These are phyloP conservation scores for Lasiodiplodia hormozganensis DNA, from an alignment of 2,329 filamentous ascomycete species.

Conservation along the genomic window DNA sequence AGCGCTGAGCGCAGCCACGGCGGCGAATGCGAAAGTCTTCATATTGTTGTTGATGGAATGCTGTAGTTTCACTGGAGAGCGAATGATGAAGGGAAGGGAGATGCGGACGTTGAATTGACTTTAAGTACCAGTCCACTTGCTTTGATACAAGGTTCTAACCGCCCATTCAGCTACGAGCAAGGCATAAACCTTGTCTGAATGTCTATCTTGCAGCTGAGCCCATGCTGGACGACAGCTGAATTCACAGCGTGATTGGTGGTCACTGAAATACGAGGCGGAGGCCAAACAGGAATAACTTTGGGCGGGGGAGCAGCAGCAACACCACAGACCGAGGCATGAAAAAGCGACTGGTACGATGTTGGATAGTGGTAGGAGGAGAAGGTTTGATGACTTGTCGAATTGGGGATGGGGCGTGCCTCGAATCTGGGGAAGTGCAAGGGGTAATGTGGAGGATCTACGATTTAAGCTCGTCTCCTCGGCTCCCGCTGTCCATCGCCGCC, in stretches of 20 bases:
- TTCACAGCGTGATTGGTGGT: neutral
- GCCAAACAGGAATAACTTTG: neutral
- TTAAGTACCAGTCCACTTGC: neutral
- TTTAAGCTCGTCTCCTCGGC: constrained; percentile 26
- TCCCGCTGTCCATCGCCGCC: neutral
- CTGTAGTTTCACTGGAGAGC: neutral
- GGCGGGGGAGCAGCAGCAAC: neutral
- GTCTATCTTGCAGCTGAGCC: neutral
- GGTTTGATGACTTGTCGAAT: constrained; percentile 10
- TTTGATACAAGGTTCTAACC: neutral
- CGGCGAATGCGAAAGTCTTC: constrained; percentile 15
- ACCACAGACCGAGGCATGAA: constrained; percentile 14
- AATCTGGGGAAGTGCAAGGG: constrained; percentile 26
- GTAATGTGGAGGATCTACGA: constrained; percentile 27
- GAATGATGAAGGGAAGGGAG: neutral
- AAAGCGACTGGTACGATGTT: neutral
- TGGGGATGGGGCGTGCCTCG: constrained; percentile 7
- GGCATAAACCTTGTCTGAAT: neutral
- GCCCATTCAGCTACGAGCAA: neutral
- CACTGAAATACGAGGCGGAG: neutral
- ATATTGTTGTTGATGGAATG: neutral
- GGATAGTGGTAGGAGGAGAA: constrained; percentile 18
- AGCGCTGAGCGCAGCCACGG: constrained; percentile 15
- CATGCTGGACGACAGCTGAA: neutral
- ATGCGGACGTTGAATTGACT: neutral